Evolutionary conservation across 2,329 filamentous ascomycete species (phyloP), one percentile per base, ranked within the genome.

Genomic region (Coleophoma eucalyptorum): DNA sequence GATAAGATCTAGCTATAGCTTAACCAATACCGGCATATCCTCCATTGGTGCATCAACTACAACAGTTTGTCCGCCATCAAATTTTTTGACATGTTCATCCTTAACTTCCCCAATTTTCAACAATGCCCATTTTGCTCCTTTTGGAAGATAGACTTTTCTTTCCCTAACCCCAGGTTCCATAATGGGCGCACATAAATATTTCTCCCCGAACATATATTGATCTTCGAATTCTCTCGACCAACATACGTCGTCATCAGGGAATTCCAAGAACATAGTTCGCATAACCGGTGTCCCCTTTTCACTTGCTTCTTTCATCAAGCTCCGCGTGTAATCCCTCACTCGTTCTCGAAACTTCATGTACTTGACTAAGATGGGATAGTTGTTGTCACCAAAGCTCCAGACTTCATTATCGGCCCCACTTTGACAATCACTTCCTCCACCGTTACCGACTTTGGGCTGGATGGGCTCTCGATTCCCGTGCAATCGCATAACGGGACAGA

Each of bases 401-500:
- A 86, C 76, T 62, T 86, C 83, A 54, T 84, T 84, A 0, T 70
- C 65, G 0, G 76, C 79, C 11, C 80, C 81, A 18, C 50, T 53
- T 13, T 18, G 35, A 16, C 50, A 53, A 32, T 50, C 11, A 32
- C 44, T 19, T 35, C 31, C 44, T 21, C 44, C 18, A 46, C 26
- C 26, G n/a, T 19, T 32, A 16, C 44, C 44, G 18, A 35, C 31
- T 8, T 26, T 26, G 26, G 26, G 26, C 26, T 26, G 26, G 26
- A 75, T 73, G 1, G 83, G 83, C 62, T 84, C 80, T 0, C 83
- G 74, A 58, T 85, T 79, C 8, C 83, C 83, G 57, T 87, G 83
- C 1, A 86, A 70, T 3, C 83, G 69, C 75, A 87, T 83, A 4
- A 86, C 82, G 1, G 83, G 83, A 50, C 81, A 84, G 59, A 83